Evolutionary conservation across 202 grass and related monocot species (phyloP).

Genomic region (Carex sylvatica): DNA sequence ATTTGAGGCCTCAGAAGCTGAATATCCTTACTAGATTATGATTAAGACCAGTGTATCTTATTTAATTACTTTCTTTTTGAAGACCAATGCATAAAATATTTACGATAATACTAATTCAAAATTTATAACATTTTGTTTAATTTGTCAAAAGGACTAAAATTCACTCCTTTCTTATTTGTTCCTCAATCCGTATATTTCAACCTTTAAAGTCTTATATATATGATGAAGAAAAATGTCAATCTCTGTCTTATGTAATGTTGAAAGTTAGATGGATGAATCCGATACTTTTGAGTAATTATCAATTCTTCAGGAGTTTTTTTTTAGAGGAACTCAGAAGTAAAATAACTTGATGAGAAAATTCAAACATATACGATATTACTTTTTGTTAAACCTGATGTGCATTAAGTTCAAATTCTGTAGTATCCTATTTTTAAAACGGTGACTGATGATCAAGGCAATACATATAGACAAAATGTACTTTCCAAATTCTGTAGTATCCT

Average conservation of each 20-base stretch:
- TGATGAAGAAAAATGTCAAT: not conserved
- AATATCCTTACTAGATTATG: not conserved
- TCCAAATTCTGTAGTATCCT: too few species aligned
- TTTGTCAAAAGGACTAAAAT: not conserved
- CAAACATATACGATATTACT: not conserved
- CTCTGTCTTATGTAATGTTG: not conserved
- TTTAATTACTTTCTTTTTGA: not conserved
- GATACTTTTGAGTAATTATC: not conserved
- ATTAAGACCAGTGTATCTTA: conserved; percentile 1
- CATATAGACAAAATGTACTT: not conserved
- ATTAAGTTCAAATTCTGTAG: not conserved
- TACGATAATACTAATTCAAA: not conserved
- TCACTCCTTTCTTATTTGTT: not conserved
- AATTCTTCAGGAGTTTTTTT: not conserved
- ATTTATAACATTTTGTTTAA: not conserved
- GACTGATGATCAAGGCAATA: not conserved
- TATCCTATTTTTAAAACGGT: not conserved
- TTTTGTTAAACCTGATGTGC: not conserved
- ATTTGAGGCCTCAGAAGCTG: not conserved
- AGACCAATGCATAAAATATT: not conserved
- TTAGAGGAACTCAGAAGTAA: not conserved
- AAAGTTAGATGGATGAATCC: not conserved
- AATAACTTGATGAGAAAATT: not conserved
- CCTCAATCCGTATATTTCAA: not conserved
- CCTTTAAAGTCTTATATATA: not conserved